These are phyloP conservation scores for Durio zibethinus DNA, from an alignment of 345 rosid species.

Conservation along the genomic window DNA sequence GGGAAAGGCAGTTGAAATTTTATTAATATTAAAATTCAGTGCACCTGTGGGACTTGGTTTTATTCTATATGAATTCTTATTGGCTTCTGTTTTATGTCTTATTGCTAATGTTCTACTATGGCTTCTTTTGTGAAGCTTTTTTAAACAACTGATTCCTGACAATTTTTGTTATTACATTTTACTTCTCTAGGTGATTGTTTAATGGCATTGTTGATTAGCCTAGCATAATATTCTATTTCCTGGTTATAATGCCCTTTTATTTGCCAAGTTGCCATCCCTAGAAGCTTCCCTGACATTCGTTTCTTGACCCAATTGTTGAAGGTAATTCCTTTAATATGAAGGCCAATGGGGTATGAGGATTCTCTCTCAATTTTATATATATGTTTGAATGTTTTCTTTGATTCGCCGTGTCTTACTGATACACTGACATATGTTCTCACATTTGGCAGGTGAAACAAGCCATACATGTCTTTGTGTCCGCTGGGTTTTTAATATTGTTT, in stretches of 20 bases:
- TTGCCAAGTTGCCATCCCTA: neutral
- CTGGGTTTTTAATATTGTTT: neutral
- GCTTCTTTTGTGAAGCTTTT: neutral
- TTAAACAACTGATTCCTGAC: neutral
- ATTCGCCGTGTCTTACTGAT: neutral
- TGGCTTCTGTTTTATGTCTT: constrained; percentile 31
- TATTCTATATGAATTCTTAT: constrained; percentile 34
- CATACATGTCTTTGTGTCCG: neutral
- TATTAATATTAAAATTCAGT: constrained; percentile 32
- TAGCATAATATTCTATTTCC: neutral
- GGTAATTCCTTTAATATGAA: neutral
- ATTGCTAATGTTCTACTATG: constrained; percentile 28
- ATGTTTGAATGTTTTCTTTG: neutral
- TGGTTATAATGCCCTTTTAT: neutral
- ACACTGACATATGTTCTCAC: constrained; percentile 8
- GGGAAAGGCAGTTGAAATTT: constrained; percentile 24
- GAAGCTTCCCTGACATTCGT: neutral
- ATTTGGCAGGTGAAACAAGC: constrained; percentile 12
- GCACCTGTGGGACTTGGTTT: constrained; percentile 38
- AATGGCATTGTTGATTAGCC: neutral
- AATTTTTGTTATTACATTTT: neutral
- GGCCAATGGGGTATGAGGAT: neutral
- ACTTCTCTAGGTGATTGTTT: neutral
- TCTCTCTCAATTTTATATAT: neutral
- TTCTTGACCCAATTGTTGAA: neutral